A percentile compares a stretch with the other conserved stretches of the same genome.
Evolutionary conservation across 2,329 filamentous ascomycete genomes (phyloP).

Genomic region (Chaetomiaceae sp.): DNA sequence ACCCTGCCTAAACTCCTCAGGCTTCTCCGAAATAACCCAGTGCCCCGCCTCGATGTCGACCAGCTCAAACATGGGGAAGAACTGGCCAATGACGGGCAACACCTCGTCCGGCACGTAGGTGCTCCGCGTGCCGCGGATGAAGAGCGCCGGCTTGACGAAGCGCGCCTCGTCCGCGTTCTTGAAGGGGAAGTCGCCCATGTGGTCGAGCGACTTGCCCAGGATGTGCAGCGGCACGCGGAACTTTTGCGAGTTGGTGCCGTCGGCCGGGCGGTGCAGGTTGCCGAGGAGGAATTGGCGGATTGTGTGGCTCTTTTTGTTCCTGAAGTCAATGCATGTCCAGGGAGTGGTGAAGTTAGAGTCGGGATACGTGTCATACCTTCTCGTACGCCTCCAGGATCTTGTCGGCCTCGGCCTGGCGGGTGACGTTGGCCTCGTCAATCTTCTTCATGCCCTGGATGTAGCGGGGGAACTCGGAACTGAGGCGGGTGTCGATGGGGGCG

Average conservation of each 20-base stretch:
- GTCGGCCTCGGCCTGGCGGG: slow-evolving; percentile 73
- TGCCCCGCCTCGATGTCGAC: slow-evolving; percentile 75
- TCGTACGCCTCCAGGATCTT: slow-evolving; percentile 72
- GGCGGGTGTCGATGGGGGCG: slow-evolving; percentile 74
- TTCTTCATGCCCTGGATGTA: slow-evolving; percentile 83
- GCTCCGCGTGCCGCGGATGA: slow-evolving; percentile 73
- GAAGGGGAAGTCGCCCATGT: slow-evolving; percentile 87
- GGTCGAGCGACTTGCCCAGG: slow-evolving; percentile 62
- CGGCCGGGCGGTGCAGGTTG: slow-evolving; percentile 63
- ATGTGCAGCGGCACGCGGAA: slow-evolving; percentile 77
- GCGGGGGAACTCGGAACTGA: slow-evolving; percentile 69
- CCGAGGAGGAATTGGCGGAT: slow-evolving; percentile 90
- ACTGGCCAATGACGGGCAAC: slow-evolving; percentile 71
- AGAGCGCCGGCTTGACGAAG: slow-evolving; percentile 74
- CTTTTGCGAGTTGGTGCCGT: slow-evolving; percentile 46
- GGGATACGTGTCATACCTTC: slow-evolving; percentile 39
- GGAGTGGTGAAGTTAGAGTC: background rate
- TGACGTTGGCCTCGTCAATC: slow-evolving; percentile 66
- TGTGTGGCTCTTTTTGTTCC: slow-evolving; percentile 51
- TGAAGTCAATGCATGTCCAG: background rate
- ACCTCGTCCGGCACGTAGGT: slow-evolving; percentile 77
- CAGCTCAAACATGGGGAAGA: slow-evolving; percentile 74
- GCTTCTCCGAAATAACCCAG: slow-evolving; percentile 87
- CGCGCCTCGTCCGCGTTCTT: slow-evolving; percentile 62
- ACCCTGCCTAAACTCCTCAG: slow-evolving; percentile 73